Evolutionary conservation across 768 basidiomycete genomes (phyloP), one percentile per base, ranked within the genome.

Genomic region (Candolleomyces efflorescens): DNA sequence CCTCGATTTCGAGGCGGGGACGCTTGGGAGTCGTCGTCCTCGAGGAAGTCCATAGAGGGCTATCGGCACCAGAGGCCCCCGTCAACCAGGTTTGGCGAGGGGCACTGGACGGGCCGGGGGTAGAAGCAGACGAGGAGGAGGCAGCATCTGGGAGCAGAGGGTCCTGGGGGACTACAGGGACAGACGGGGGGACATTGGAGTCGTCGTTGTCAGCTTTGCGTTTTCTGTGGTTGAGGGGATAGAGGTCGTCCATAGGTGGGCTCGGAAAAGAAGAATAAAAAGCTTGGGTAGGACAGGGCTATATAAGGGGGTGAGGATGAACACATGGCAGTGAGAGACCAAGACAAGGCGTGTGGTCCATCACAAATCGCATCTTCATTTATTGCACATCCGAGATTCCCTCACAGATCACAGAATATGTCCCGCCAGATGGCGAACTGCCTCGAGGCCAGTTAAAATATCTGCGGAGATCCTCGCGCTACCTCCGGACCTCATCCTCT

Each of bases 141-240:
- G 69, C 63, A 47, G 54, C 39, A 63, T 71, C 62, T 46, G 67
- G 63, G 65, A 74, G 71, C 37, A 72, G 64, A 62, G 73, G 66
- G 61, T 74, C 75, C 53, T 51, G 49, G 7, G 49, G 24, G 26
- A 36, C 26, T 13, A 68, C 68, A 59, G 77, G 68, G 49, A 71
- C 67, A 7, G 64, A 17, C 13, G 65, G 36, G 46, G 77, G 71
- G 27, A 69, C 68, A 27, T 52, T 55, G 54, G 63, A 54, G 66
- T 81, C 79, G 65, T 87, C 84, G 26, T 67, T 54, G 68, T 81
- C 81, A 0, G 84, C 80, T 72, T 90, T 90, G 63, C 88, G 84
- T 71, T 90, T 90, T 67, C 84, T 79, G 67, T 78, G 76, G 78
- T 79, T 73, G 27, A 78, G 64, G 59, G 79, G 78, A 62, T 73